Percentiles rank a stretch among this genome's conserved stretches.
Evolutionary conservation across 1,284 basidiomycete species (phyloP).

Genomic region (Mycena citricolor): DNA sequence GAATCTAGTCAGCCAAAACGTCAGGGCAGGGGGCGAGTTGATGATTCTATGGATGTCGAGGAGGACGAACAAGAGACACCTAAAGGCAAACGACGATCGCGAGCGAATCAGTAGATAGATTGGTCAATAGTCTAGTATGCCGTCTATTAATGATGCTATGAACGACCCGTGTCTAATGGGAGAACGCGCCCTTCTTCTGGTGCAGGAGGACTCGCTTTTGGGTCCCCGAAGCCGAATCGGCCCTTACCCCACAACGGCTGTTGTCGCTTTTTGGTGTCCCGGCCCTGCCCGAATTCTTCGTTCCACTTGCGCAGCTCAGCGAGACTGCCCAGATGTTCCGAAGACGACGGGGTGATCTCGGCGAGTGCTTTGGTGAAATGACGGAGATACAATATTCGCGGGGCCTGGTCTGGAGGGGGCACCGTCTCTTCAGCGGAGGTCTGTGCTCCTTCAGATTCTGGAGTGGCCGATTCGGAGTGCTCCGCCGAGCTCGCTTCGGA

Average conservation of each 20-base stretch:
- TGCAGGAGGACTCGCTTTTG: constrained; percentile 32
- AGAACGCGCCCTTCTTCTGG: constrained; percentile 47
- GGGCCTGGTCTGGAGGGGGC: constrained; percentile 22
- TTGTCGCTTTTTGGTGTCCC: constrained; percentile 52
- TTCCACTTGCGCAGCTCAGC: constrained; percentile 88
- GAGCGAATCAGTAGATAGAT: constrained; percentile 21
- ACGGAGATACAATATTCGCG: constrained; percentile 51
- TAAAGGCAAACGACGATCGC: constrained; percentile 30
- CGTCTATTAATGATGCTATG: constrained; percentile 19
- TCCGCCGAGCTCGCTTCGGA: constrained; percentile 6
- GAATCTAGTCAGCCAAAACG: constrained; percentile 24
- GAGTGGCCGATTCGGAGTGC: not conserved
- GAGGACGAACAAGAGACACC: constrained; percentile 29
- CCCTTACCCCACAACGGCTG: constrained; percentile 74
- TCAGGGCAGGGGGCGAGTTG: constrained; percentile 24
- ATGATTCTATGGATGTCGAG: constrained; percentile 29
- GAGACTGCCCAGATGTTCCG: constrained; percentile 77
- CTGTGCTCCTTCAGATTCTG: constrained; percentile 2
- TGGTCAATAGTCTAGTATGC: constrained; percentile 1
- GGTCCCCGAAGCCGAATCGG: constrained; percentile 70
- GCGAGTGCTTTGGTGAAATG: constrained; percentile 82
- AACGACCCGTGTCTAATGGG: constrained; percentile 22
- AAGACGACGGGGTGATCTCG: constrained; percentile 85
- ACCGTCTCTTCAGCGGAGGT: constrained; percentile 5
- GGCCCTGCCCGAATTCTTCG: constrained; percentile 86